A percentile compares a stretch with the other conserved stretches of the same genome.
Evolutionary conservation across 164 flowering plant genomes (phyloP).

Genomic region (Sextonia rubra): DNA sequence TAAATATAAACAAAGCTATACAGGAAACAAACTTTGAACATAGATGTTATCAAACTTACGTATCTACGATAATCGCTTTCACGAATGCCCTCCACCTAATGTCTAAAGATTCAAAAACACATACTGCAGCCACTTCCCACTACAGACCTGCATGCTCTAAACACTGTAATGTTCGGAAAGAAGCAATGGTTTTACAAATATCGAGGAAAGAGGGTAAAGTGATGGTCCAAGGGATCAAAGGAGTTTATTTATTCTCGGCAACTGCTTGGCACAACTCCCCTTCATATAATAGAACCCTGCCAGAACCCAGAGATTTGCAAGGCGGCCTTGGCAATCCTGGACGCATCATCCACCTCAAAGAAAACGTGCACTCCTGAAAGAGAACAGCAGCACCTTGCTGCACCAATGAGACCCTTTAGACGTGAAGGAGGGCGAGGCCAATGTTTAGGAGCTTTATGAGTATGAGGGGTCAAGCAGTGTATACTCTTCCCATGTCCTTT

Average conservation of each 20-base stretch:
- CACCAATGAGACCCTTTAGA: constrained; percentile 49
- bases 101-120: neutral
- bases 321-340: constrained; percentile 54
- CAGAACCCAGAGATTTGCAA: constrained; percentile 73
- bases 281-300: constrained; percentile 77
- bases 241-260: constrained; percentile 87
- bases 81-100: neutral
- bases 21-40: neutral
- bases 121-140: constrained; percentile 11
- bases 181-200: neutral
- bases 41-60: neutral
- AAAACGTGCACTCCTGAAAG: constrained; percentile 64
- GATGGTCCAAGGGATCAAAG: constrained; percentile 20
- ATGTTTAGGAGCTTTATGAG: constrained; percentile 84
- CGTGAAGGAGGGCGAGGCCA: constrained; percentile 80
- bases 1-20: constrained; percentile 1
- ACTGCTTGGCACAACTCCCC: constrained; percentile 95
- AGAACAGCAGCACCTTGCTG: constrained; percentile 75
- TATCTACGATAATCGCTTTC: neutral
- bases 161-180: neutral
- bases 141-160: constrained; percentile 36
- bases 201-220: neutral
- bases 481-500: constrained; percentile 48
- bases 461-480: constrained; percentile 45
- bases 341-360: constrained; percentile 52